Evolutionary conservation across 225 moss, liverwort and hornwort species (phyloP).

Genomic region (Asterella californica): DNA sequence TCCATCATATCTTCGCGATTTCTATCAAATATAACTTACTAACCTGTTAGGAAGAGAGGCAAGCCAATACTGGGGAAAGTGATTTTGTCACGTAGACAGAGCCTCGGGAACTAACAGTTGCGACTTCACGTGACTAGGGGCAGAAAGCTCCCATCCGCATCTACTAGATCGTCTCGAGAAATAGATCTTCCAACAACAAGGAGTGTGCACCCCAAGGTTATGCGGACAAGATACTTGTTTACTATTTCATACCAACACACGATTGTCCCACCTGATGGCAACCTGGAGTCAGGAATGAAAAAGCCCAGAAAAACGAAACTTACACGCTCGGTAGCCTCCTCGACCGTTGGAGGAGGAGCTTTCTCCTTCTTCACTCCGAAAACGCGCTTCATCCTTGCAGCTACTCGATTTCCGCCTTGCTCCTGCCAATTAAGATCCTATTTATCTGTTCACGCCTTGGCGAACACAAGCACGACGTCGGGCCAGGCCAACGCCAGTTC

Average conservation of each 20-base stretch:
- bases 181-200: not conserved
- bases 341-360: constrained; percentile 75
- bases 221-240: not conserved
- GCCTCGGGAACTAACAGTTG: not conserved
- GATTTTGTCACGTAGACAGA: not conserved
- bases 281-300: not conserved
- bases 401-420: not conserved
- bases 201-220: not conserved
- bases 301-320: constrained; percentile 13
- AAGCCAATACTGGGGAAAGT: not conserved
- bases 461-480: not conserved
- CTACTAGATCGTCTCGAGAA: not conserved
- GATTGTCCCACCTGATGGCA: not conserved
- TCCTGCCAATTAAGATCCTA: not conserved
- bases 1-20: too few relatives aligned
- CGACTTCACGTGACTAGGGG: not conserved
- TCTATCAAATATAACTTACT: too few relatives aligned
- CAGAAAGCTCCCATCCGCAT: not conserved
- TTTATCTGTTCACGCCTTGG: too few relatives aligned
- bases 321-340: constrained; percentile 87
- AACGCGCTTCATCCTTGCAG: constrained; percentile 71
- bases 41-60: not conserved
- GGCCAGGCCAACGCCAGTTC: not conserved
- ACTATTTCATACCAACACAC: not conserved
- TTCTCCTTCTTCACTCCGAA: constrained; percentile 93